Evolutionary conservation across 495 filamentous ascomycete species (phyloP), one percentile per base, ranked within the genome.

Genomic region (Hypoxylon lienhwacheense): DNA sequence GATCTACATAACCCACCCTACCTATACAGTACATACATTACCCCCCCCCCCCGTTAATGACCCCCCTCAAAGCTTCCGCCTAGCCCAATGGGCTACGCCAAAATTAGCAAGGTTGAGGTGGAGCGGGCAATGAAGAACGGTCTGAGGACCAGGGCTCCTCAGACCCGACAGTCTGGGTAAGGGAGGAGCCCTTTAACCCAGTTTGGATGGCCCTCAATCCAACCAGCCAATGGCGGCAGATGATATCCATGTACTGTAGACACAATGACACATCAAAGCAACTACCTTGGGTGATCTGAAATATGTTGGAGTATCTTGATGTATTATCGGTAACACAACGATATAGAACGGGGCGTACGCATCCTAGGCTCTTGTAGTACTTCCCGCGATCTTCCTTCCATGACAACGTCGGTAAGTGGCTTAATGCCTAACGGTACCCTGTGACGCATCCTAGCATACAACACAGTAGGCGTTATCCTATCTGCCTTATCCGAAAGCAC

Each of bases 181-280:
- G 31, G 37, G 56, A 54, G 56, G 45, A 60, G 44, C 50, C 50
- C 15, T 41, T 32, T 55, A 60, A 36, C 56, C 36, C 35, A 39
- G 33, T 49, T 35, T 21, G 33, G 50, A 10, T 15, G 11, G 15
- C 0, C 21, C 21, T 7, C 15, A 10, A 14, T n/a, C 31, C 5
- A 28, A n/a, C 37, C n/a, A 20, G 20, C 55, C 55, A 59, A 53
- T 59, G n/a, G 15, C 10, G 4, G 7, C 7, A 22, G 0, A 10
- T 19, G 3, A 8, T 21, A 2, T 16, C 12, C 35, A 12, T 10
- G 31, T 47, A 29, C 26, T 4, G 10, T 20, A 20, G 17, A 34
- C 47, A 40, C 40, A 48, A 41, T 24, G 53, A 12, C 39, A 20
- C 40, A 29, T 50, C 40, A 46, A 51, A 57, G 34, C 51, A 46